Evolutionary conservation across 495 filamentous ascomycete genomes (phyloP), one percentile per base, ranked within the genome.

Genomic region (Rhypophila decipiens): DNA sequence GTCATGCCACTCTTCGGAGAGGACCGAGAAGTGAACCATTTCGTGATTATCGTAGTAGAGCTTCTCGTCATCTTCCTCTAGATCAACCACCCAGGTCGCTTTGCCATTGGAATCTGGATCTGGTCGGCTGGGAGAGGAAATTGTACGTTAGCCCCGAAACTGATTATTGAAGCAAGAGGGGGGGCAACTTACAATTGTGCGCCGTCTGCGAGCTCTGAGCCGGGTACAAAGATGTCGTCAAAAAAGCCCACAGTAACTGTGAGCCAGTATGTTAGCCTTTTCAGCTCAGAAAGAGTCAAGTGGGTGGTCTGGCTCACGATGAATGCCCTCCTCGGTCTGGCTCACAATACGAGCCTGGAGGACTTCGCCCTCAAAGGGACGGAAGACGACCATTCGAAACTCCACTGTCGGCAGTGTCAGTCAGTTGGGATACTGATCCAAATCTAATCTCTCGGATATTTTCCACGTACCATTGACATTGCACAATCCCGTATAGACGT

Each of bases 281-380:
- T 17, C 12, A 7, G 35, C 5, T 3, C 9, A 24, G 11, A n/a
- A 0, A 21, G 53, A 45, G 49, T 47, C 15, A 8, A 24, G 29
- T 23, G 37, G 8, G 3, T 15, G 42, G 24, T 20, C 19, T 38
- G 27, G 52, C 77, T 42, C 69, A 90, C 87, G 78, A 56, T 81
- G 77, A 44, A 98, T 89, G 24, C 90, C 93, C 11, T 79, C 68
- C 13, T 76, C 66, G 3, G 77, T 80, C n/a, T 82, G 78, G 40
- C 78, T 78, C 33, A 76, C 78, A 52, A 96, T 96, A 49, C 79
- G 83, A 3, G 87, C 93, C 8, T 84, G 69, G 50, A 97, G 70
- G 39, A 94, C 87, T 62, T 98, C 94, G 18, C 85, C 84, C 61
- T 94, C 88, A 70, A 95, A 96, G 0, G 93, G 93, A 22, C 93